Percentiles rank a stretch among this genome's conserved stretches.
phyloP scores from a whole-genome alignment of 2,329 filamentous ascomycete genomes.

The Stachybotrys elegans region DNA sequence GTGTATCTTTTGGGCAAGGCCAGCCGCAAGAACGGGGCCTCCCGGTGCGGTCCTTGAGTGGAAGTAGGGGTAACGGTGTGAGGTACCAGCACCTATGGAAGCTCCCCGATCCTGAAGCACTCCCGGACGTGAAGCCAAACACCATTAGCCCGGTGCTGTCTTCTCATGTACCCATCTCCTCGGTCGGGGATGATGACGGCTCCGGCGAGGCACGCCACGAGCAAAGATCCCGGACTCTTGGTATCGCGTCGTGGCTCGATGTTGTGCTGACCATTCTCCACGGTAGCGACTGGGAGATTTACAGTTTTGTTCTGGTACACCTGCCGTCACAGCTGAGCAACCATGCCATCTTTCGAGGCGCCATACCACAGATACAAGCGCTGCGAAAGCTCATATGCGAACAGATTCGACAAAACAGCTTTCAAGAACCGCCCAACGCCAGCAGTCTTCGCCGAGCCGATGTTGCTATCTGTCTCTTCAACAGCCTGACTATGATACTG shows the following conservation, averaged over 20 bases:
- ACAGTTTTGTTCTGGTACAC: constrained; percentile 84
- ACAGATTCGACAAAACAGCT: constrained; percentile 70
- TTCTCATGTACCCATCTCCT: constrained; percentile 17
- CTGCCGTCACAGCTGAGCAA: constrained; percentile 86
- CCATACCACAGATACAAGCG: constrained; percentile 69
- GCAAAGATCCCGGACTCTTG: constrained; percentile 32
- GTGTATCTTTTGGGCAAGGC: constrained; percentile 46
- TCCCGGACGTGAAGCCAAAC: constrained; percentile 43
- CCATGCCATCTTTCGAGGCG: constrained; percentile 73
- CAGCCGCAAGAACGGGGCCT: constrained; percentile 37
- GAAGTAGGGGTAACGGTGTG: constrained; percentile 23
- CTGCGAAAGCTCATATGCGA: constrained; percentile 76
- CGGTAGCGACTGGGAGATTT: constrained; percentile 83
- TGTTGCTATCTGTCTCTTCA: constrained; percentile 82
- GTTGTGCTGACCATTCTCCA: constrained; percentile 67
- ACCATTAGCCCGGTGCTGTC: constrained; percentile 47
- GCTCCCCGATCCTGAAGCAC: constrained; percentile 49
- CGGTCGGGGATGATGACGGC: constrained; percentile 16
- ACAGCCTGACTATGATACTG: constrained; percentile 79
- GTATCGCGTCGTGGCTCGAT: constrained; percentile 69
- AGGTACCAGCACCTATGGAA: constrained; percentile 52
- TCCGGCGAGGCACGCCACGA: constrained; percentile 10
- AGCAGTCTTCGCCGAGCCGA: constrained; percentile 81
- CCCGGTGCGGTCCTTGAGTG: constrained; percentile 37
- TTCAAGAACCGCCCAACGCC: constrained; percentile 75